A percentile compares a stretch with the other conserved stretches of the same genome.
Evolutionary conservation across 345 rosid species (phyloP).

Genomic region (Eucalyptus albens): DNA sequence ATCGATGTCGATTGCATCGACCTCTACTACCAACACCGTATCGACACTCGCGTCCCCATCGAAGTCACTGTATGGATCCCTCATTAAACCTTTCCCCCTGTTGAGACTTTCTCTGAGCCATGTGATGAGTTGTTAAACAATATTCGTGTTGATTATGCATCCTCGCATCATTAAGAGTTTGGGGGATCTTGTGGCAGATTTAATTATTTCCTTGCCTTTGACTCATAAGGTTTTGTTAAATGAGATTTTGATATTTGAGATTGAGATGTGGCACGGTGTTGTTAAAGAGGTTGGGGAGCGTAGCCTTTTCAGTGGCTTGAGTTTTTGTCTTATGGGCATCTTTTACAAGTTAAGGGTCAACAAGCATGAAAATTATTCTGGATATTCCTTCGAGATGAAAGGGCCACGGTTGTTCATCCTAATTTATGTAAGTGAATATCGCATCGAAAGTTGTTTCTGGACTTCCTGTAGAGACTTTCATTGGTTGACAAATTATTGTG

Average conservation of each 20-base stretch:
- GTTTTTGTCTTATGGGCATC: not conserved
- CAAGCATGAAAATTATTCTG: not conserved
- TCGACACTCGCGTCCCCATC: conserved; percentile 38
- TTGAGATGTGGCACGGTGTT: not conserved
- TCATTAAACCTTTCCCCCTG: not conserved
- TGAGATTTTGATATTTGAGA: not conserved
- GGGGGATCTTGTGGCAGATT: not conserved
- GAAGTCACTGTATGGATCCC: conserved; percentile 35
- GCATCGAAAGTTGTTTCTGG: not conserved
- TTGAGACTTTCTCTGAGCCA: not conserved
- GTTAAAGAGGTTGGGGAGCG: not conserved
- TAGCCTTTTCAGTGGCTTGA: not conserved
- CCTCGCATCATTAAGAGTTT: not conserved
- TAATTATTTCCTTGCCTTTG: not conserved
- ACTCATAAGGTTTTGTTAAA: not conserved
- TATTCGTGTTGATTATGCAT: not conserved
- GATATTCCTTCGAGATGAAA: not conserved
- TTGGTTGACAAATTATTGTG: not conserved
- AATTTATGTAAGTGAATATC: not conserved
- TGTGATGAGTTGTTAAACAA: not conserved
- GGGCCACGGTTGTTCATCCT: not conserved
- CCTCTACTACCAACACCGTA: conserved; percentile 57
- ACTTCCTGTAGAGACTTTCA: not conserved
- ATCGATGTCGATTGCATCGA: conserved; percentile 31
- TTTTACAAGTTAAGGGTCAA: not conserved